Base-by-base conservation (phyloP, 2,329 filamentous ascomycete species). In the Penicillium sp. region DNA sequence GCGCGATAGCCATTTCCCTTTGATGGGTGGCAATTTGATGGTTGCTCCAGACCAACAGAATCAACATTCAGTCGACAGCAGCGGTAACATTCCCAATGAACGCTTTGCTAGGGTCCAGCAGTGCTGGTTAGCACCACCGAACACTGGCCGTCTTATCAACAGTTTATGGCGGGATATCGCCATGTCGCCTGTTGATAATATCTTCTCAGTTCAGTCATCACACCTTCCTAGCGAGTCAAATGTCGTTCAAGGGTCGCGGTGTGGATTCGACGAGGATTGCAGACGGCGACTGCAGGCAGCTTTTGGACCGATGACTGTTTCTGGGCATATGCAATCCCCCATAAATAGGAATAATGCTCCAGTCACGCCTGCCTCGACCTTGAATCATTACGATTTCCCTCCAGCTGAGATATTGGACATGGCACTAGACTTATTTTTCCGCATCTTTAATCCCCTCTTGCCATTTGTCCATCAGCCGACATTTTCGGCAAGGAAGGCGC, bases 391-490 rank as follows among this genome's bases (percentile, higher is more conserved):
- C 58, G 73, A 61, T 66, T 83, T 75, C 65, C 81, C 77, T 36
- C 80, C 81, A 2, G 78, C 80, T 4, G 81, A 83, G 61, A 79
- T 83, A 8, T 69, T 83, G 12, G 81, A 83, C 57, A 82, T 83
- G 66, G 79, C 80, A 9, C 66, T 83, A 21, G 81, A 83, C 63
- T 75, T 82, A 53, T 83, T 81, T 62, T 81, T 83, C 58, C 79
- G 81, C 48, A 79, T 80, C 36, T 83, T 83, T 57, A 80, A 83
- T 54, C 79, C 80, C 1, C 76, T 81, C 4, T 73, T 82, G 36
- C 81, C 81, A 0, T 82, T 83, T 59, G 78, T 83, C 7, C 81
- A 83, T 63, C 73, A 81, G 15, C 80, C 81, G 2, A 82, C 81
- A 0, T 83, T 83, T 59, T 78, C 77, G 15, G 79, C 80, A 1